phyloP scores from a whole-genome alignment of 768 basidiomycete genomes.

The Boletus subparvulus region DNA sequence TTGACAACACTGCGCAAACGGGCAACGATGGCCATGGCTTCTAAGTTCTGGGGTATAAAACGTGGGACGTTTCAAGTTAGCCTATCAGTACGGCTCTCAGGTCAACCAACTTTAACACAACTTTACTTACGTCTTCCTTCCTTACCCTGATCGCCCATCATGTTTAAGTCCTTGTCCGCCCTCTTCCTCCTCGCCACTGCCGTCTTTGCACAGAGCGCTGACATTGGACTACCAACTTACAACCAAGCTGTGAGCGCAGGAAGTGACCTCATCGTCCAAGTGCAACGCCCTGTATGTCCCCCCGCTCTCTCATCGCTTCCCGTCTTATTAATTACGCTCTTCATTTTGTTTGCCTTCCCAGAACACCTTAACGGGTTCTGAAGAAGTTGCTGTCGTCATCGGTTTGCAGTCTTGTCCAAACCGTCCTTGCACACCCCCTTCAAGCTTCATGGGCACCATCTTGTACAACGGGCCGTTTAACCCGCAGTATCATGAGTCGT shows the following conservation, averaged over 20 bases:
- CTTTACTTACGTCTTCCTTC: not conserved
- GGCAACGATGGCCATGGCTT: conserved; percentile 3
- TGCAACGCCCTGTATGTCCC: conserved; percentile 47
- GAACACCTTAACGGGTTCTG: conserved; percentile 39
- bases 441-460: conserved; percentile 39
- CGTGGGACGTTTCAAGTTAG: not conserved
- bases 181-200: conserved; percentile 32
- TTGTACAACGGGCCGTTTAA: conserved; percentile 47
- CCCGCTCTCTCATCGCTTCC: not conserved
- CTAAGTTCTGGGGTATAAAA: conserved; percentile 8
- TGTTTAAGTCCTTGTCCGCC: conserved; percentile 15
- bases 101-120: not conserved
- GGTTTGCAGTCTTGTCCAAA: conserved; percentile 41
- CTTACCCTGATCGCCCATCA: not conserved
- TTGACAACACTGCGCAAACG: not conserved
- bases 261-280: conserved; percentile 40
- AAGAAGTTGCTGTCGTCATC: conserved; percentile 48
- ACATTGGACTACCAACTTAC: conserved; percentile 39
- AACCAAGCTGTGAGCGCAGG: conserved; percentile 37
- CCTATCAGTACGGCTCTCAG: not conserved
- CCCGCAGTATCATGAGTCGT: conserved; percentile 33
- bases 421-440: conserved; percentile 25
- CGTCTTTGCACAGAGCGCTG: conserved; percentile 42
- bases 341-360: conserved; percentile 8
- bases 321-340: not conserved